phyloP scores from a whole-genome alignment of 345 rosid species.

The Turnera subulata region DNA sequence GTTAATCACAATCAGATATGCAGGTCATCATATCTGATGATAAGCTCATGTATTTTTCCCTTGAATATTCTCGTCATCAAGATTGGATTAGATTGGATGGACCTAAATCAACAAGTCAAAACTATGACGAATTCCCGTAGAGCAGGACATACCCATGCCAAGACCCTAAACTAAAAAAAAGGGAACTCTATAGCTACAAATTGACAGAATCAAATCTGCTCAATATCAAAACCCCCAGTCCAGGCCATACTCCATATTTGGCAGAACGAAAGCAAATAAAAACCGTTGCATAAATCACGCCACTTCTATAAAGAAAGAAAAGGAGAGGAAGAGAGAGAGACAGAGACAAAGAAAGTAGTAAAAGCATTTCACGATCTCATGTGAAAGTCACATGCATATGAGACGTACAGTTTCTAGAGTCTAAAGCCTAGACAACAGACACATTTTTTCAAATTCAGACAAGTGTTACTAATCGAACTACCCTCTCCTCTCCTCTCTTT shows the following conservation, averaged over 20 bases:
- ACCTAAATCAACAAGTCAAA: no score
- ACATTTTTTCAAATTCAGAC: neutral
- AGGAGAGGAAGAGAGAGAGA: neutral
- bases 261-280: slow-evolving; percentile 16
- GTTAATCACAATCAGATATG: no score
- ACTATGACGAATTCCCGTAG: no score
- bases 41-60: no score
- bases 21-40: no score
- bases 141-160: no score
- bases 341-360: neutral
- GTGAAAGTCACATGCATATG: slow-evolving; percentile 27
- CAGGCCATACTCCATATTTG: neutral
- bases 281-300: slow-evolving; percentile 35
- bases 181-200: no score
- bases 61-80: no score
- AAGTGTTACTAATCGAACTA: neutral
- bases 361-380: slow-evolving; percentile 13
- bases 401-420: neutral
- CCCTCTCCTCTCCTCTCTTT: neutral
- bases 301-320: neutral
- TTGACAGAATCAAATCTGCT: no score
- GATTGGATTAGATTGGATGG: no score
- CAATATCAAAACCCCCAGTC: no score
- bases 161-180: no score
- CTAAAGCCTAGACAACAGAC: neutral